Evolutionary conservation across 306 rosid genomes (phyloP).

Genomic region (Cicer arietinum): DNA sequence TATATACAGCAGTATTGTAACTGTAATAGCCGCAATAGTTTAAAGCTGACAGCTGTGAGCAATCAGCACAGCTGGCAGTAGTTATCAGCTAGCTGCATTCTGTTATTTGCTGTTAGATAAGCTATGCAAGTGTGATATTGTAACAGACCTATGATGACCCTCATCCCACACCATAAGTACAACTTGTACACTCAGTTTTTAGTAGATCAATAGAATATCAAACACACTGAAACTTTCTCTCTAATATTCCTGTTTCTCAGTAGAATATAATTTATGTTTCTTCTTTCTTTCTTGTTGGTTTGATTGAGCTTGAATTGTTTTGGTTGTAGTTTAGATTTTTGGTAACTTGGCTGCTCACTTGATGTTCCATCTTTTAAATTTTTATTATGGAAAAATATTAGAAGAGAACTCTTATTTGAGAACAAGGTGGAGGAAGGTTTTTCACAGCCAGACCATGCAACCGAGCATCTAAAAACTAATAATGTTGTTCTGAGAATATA

Average conservation of each 20-base stretch:
- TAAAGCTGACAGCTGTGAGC: not conserved
- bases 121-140: slow-evolving; percentile 11
- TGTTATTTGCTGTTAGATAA: slow-evolving; percentile 13
- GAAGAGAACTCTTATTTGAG: slow-evolving; percentile 3
- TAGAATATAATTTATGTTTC: slow-evolving; percentile 18
- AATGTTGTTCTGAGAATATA: slow-evolving; percentile 17
- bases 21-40: not conserved
- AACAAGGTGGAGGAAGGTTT: slow-evolving; percentile 34
- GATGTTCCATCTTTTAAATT: slow-evolving; percentile 12
- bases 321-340: slow-evolving; percentile 5
- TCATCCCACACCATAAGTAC: not conserved
- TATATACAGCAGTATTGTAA: not conserved
- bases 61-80: not conserved
- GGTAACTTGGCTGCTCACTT: not conserved
- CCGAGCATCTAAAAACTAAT: not conserved
- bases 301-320: not conserved
- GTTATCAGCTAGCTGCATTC: slow-evolving; percentile 1
- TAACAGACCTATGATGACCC: not conserved
- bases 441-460: slow-evolving; percentile 6
- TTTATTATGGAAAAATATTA: slow-evolving; percentile 18
- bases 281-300: slow-evolving; percentile 33
- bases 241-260: not conserved
- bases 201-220: slow-evolving; percentile 7
- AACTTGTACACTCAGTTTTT: slow-evolving; percentile 1
- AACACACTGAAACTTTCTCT: not conserved